These are phyloP conservation scores for Lachancea mirantina DNA, from an alignment of 805 yeast genomes.

Conservation along the genomic window DNA sequence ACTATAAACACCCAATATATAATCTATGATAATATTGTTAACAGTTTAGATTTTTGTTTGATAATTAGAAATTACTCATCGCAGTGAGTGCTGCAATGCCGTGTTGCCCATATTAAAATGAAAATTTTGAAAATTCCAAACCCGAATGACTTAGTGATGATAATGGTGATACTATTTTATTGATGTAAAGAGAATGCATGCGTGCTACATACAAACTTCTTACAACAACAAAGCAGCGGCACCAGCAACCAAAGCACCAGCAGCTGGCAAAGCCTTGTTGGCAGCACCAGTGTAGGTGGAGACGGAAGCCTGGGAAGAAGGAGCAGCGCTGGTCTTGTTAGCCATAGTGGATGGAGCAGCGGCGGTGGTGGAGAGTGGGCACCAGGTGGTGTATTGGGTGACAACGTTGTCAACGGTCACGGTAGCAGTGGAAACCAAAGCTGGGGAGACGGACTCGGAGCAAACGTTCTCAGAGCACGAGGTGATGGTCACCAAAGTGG, in stretches of 20 bases:
- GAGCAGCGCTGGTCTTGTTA: constrained; percentile 14
- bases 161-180: too few relatives aligned
- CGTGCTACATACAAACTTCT: too few relatives aligned
- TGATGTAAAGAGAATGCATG: too few relatives aligned
- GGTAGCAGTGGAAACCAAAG: constrained; percentile 32
- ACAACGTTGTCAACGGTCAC: constrained; percentile 31
- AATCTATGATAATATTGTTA: too few relatives aligned
- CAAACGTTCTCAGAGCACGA: constrained; percentile 31
- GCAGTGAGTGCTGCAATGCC: too few relatives aligned
- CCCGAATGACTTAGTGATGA: too few relatives aligned
- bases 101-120: too few relatives aligned
- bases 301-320: constrained; percentile 13
- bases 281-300: constrained; percentile 39
- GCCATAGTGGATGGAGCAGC: constrained; percentile 12
- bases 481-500: constrained; percentile 33
- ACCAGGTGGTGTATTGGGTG: constrained; percentile 35
- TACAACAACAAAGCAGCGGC: constrained; percentile 43
- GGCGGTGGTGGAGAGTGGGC: constrained; percentile 28
- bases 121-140: too few relatives aligned
- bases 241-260: constrained; percentile 44
- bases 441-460: constrained; percentile 29
- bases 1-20: constrained; percentile 20
- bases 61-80: too few relatives aligned
- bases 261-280: constrained; percentile 40
- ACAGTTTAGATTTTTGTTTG: too few relatives aligned